A percentile compares a stretch with the other conserved stretches of the same genome.
phyloP scores from a whole-genome alignment of 768 basidiomycete species.

The Lactarius tabidus region DNA sequence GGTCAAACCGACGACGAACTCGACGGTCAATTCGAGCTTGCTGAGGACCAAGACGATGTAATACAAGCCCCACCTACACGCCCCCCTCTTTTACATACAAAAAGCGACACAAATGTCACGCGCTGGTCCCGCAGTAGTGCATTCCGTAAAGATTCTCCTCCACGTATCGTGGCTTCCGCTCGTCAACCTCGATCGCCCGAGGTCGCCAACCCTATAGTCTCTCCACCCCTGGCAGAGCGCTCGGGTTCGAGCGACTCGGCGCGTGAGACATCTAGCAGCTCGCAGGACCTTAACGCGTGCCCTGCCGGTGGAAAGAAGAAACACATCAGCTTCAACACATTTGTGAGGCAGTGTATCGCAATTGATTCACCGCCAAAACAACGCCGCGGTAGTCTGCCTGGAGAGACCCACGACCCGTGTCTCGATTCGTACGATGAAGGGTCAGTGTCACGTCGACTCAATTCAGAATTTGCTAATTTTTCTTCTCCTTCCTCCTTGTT shows the following conservation, averaged over 20 bases:
- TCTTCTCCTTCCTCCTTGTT: constrained; percentile 4
- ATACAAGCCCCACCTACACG: constrained; percentile 32
- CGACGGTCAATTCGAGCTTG: constrained; percentile 11
- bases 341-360: constrained; percentile 93
- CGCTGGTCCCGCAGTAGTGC: constrained; percentile 43
- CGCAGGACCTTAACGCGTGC: constrained; percentile 31
- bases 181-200: constrained; percentile 19
- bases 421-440: constrained; percentile 51
- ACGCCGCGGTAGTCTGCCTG: constrained; percentile 26
- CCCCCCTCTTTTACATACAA: constrained; percentile 72
- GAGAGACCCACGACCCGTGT: constrained; percentile 25
- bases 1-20: constrained; percentile 56
- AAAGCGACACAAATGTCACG: constrained; percentile 79
- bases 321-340: constrained; percentile 97
- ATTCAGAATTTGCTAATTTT: constrained; percentile 12
- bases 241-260: constrained; percentile 30
- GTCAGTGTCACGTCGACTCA: constrained; percentile 38
- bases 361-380: constrained; percentile 64
- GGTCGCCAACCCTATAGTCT: constrained; percentile 24
- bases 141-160: constrained; percentile 66
- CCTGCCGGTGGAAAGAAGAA: constrained; percentile 54
- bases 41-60: constrained; percentile 16
- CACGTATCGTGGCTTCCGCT: constrained; percentile 44
- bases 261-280: constrained; percentile 32
- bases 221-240: constrained; percentile 20